Conservation (phyloP, 139 green algal genomes). For the Auxenochlorella pyrenoidosa region DNA sequence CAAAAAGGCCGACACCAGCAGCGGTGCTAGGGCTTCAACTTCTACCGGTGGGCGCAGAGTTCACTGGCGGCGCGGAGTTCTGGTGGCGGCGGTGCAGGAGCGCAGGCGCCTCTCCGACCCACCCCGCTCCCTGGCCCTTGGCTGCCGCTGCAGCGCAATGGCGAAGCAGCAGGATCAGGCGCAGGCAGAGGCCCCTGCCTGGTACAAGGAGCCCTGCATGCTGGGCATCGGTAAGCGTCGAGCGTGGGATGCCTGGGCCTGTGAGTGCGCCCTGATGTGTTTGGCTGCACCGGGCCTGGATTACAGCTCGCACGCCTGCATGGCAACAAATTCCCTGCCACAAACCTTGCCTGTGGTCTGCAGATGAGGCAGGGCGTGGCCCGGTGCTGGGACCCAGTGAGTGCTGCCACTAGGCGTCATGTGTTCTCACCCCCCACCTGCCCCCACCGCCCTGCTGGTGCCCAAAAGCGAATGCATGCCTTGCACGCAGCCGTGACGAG, state of each 20-base stretch:
- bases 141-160: background rate
- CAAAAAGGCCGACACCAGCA: no score
- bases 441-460: no score
- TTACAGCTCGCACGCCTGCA: no score
- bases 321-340: background rate
- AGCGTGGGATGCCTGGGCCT: background rate
- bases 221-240: conserved; percentile 69
- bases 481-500: background rate
- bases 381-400: conserved; percentile 90
- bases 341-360: background rate
- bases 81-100: background rate
- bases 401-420: background rate
- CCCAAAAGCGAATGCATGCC: no score
- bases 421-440: background rate
- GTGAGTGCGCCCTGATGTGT: no score
- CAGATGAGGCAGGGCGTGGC: conserved; percentile 90
- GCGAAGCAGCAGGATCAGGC: background rate
- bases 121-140: background rate
- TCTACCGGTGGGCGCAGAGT: background rate
- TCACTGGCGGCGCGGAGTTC: no score
- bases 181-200: conserved; percentile 18
- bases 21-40: no score
- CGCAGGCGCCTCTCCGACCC: no score
- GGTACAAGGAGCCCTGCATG: conserved; percentile 68
- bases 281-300: no score